Base-by-base conservation (phyloP, 2,329 filamentous ascomycete species). In the Stenocarpella maydis region DNA sequence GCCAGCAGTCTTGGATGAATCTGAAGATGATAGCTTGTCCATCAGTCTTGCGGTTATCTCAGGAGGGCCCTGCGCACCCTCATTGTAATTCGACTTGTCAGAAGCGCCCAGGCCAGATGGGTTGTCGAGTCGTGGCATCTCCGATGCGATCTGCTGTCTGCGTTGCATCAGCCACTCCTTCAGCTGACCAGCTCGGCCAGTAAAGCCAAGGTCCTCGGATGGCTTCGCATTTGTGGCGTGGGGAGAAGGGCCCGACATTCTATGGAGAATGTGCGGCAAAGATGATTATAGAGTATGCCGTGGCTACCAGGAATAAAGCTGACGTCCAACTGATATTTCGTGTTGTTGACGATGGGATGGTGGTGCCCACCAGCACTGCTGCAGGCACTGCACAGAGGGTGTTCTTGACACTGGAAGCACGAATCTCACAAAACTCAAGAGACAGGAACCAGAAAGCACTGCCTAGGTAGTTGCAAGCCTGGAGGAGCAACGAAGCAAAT, bases 81-180 rank as follows among this genome's bases (percentile, higher is more conserved):
- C 24, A 34, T 31, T 24, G n/a, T 28, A 8, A 1, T 12, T 19
- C 7, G 26, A 17, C n/a, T 65, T 4, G 2, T 45, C 49, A 26
- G 7, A 7, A 24, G 21, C 17, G 28, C 19, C n/a, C 37, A 43
- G 1, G 21, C 5, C 19, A 49, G 60, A 34, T 9, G 17, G 4
- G 1, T 39, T 39, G 14, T 37, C 24, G n/a, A 12, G 10, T n/a
- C 24, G 14, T n/a, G 43, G 37, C 17, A 21, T 14, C n/a, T 52
- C 47, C n/a, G 14, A 17, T 54, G 10, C 12, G 21, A 19, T 17
- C 9, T 19, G 49, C 19, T 12, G 24, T 45, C 37, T 24, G 47
- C 47, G 24, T n/a, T 34, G 1, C 34, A 54, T 43, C 34, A 65
- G 37, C 63, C 43, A 26, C 50, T 54, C 24, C 49, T 54, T 65